Conservation (phyloP, 2,329 filamentous ascomycete genomes). For the Didymella exigua region DNA sequence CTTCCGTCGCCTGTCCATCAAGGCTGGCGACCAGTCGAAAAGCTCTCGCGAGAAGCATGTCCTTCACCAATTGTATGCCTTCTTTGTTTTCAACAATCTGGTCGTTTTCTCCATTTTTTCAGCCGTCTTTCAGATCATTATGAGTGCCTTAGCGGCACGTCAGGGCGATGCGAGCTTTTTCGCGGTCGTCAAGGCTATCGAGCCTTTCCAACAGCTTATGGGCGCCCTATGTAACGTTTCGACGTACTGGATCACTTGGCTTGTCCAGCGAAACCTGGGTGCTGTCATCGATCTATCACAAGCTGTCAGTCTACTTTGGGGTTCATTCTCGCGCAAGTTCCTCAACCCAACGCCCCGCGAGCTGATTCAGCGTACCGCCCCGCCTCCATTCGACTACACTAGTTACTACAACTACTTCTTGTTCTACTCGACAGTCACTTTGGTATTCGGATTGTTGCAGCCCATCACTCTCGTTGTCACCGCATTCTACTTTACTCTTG, state of each 20-base stretch:
- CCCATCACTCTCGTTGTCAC: slow-evolving; percentile 85
- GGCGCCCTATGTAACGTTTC: slow-evolving; percentile 80
- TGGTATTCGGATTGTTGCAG: slow-evolving; percentile 84
- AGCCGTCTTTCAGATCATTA: slow-evolving; percentile 74
- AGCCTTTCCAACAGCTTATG: slow-evolving; percentile 70
- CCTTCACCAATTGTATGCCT: slow-evolving; percentile 85
- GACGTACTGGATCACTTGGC: slow-evolving; percentile 78
- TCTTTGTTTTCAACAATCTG: slow-evolving; percentile 97
- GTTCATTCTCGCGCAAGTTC: slow-evolving; percentile 84
- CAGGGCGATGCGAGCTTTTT: slow-evolving; percentile 63
- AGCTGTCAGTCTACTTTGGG: slow-evolving; percentile 80
- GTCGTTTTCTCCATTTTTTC: slow-evolving; percentile 93
- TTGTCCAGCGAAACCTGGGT: slow-evolving; percentile 90
- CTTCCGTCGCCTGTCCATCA: slow-evolving; percentile 84
- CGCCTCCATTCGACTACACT: slow-evolving; percentile 91
- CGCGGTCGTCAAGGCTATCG: slow-evolving; percentile 66
- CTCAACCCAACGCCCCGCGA: slow-evolving; percentile 86
- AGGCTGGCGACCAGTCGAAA: slow-evolving; percentile 87
- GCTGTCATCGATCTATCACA: slow-evolving; percentile 94
- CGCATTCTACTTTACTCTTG: slow-evolving; percentile 86
- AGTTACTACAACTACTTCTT: slow-evolving; percentile 98
- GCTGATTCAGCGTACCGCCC: slow-evolving; percentile 89
- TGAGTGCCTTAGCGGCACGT: slow-evolving; percentile 47
- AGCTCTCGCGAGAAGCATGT: slow-evolving; percentile 92
- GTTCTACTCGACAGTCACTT: slow-evolving; percentile 87